Evolutionary conservation across 2,329 filamentous ascomycete species (phyloP).

Genomic region (Xylaria sp.): DNA sequence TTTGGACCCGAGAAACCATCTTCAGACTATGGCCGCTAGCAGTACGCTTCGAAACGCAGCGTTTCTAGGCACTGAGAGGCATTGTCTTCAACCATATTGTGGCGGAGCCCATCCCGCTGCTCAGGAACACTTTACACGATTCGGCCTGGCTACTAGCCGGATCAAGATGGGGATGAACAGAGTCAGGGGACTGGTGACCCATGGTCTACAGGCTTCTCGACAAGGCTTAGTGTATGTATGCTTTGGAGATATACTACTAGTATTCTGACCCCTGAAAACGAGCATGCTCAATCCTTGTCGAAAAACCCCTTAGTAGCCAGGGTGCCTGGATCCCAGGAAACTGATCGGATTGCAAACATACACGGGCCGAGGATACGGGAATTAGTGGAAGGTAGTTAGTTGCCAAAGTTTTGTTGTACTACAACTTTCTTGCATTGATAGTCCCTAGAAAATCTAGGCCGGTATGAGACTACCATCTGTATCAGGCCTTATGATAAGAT

Average conservation of each 20-base stretch:
- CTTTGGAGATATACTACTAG: slow-evolving; percentile 3
- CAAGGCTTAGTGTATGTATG: slow-evolving; percentile 5
- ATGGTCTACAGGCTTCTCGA: slow-evolving; percentile 1
- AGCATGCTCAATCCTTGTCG: slow-evolving; percentile 21
- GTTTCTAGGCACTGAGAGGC: background rate
- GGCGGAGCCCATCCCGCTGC: slow-evolving; percentile 7
- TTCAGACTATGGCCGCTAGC: slow-evolving; percentile 17
- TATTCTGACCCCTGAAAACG: slow-evolving; percentile 12
- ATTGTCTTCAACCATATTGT: background rate
- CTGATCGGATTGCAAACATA: slow-evolving; percentile 8
- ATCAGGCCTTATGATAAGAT: background rate
- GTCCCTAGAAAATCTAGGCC: background rate
- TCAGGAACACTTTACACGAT: slow-evolving; percentile 9
- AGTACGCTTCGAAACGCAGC: slow-evolving; percentile 2
- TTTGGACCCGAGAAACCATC: slow-evolving; percentile 17
- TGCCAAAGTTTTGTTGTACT: background rate
- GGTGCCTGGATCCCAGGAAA: slow-evolving; percentile 12
- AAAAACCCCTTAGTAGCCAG: slow-evolving; percentile 14
- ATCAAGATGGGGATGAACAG: background rate
- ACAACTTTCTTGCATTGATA: background rate
- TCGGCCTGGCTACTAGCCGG: background rate
- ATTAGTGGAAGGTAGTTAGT: background rate
- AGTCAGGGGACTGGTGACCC: slow-evolving; percentile 13
- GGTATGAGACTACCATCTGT: background rate
- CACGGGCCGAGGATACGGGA: slow-evolving; percentile 3